These are phyloP conservation scores for Aegilops speltoides DNA, from an alignment of 176 grass and related monocot genomes.

Conservation along the genomic window DNA sequence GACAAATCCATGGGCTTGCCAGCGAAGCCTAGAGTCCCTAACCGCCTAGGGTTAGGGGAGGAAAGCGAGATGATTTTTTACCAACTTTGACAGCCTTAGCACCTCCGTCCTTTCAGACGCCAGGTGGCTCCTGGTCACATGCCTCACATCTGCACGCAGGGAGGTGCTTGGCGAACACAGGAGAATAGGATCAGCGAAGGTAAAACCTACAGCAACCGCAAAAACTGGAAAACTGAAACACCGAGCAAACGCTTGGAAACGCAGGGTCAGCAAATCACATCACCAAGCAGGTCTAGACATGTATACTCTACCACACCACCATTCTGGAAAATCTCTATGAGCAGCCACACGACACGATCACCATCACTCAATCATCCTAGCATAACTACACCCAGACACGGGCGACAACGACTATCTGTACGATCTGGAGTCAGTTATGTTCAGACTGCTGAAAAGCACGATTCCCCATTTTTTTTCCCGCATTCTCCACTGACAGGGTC, in stretches of 20 bases:
- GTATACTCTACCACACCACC: background rate
- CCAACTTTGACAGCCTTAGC: too few relatives aligned
- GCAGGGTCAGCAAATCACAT: background rate
- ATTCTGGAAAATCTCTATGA: background rate
- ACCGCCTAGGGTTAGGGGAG: too few relatives aligned
- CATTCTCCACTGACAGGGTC: background rate
- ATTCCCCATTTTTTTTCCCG: background rate
- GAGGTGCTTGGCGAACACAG: background rate
- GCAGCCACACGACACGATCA: background rate
- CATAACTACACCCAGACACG: background rate
- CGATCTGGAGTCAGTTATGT: background rate
- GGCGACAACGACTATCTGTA: constrained; percentile 4
- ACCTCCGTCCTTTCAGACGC: too few relatives aligned
- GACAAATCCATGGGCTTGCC: too few relatives aligned
- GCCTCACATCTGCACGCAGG: background rate
- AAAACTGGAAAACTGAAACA: background rate
- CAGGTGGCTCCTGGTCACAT: too few relatives aligned
- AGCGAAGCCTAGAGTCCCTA: too few relatives aligned
- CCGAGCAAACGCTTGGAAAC: background rate
- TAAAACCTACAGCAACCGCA: background rate
- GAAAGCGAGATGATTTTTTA: too few relatives aligned
- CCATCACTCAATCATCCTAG: background rate
- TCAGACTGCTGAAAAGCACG: background rate
- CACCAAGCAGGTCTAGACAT: background rate
- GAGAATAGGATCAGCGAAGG: background rate